Evolutionary conservation across 2,329 filamentous ascomycete genomes (phyloP).

Genomic region (Talaromyces sp.): DNA sequence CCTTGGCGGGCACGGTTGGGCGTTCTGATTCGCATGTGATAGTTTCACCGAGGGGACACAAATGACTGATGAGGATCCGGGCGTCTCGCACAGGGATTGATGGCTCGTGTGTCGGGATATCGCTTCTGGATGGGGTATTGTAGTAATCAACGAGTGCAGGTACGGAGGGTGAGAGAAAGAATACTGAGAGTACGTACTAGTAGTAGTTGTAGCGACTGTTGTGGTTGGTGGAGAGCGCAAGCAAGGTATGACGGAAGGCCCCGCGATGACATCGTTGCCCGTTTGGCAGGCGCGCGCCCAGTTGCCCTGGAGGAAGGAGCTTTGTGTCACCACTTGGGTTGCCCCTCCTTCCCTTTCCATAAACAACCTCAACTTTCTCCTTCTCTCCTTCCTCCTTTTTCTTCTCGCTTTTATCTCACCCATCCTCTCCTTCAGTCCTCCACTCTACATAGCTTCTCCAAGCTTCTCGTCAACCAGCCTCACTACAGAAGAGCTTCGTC

Average conservation of each 20-base stretch:
- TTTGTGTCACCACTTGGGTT: conserved; percentile 20
- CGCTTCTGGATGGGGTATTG: background rate
- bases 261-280: conserved; percentile 21
- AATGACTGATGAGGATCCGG: conserved; percentile 3
- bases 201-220: background rate
- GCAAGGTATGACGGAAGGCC: conserved; percentile 14
- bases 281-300: conserved; percentile 1
- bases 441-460: background rate
- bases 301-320: background rate
- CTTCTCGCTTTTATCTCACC: background rate
- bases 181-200: no score
- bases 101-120: background rate
- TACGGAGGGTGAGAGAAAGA: background rate
- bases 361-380: conserved; percentile 21
- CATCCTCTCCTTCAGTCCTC: background rate
- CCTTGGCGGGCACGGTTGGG: conserved; percentile 5
- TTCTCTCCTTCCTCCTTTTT: conserved; percentile 15
- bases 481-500: background rate
- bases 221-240: background rate
- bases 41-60: background rate
- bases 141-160: background rate
- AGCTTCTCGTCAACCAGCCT: background rate
- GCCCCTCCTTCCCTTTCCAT: conserved; percentile 22
- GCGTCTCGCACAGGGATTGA: conserved; percentile 1
- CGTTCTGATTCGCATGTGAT: conserved; percentile 12